Conservation (phyloP, 2,329 filamentous ascomycete species). For the Alternaria ventricosa region DNA sequence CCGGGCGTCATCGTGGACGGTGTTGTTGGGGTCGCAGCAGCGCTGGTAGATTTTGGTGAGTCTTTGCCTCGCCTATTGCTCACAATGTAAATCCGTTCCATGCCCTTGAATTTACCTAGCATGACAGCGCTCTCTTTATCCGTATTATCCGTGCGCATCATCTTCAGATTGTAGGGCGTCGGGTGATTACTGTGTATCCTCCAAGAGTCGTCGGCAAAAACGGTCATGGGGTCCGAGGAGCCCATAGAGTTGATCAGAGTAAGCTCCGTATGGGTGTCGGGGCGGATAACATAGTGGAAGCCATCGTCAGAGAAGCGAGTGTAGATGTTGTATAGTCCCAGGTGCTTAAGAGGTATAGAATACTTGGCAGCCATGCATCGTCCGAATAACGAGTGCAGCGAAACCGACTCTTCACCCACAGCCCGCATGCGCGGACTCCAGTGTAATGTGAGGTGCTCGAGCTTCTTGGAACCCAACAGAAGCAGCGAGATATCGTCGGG, state of each 20-base stretch:
- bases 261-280: slow-evolving; percentile 53
- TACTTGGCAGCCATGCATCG: slow-evolving; percentile 58
- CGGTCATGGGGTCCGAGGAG: slow-evolving; percentile 52
- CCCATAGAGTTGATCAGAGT: slow-evolving; percentile 62
- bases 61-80: slow-evolving; percentile 41
- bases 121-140: slow-evolving; percentile 55
- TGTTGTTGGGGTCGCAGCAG: slow-evolving; percentile 37
- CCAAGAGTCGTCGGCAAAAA: slow-evolving; percentile 66
- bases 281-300: slow-evolving; percentile 55
- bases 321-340: slow-evolving; percentile 66
- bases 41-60: slow-evolving; percentile 34
- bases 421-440: slow-evolving; percentile 68
- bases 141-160: slow-evolving; percentile 57
- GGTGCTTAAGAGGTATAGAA: slow-evolving; percentile 55
- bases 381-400: slow-evolving; percentile 62
- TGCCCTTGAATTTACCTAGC: slow-evolving; percentile 49
- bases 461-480: slow-evolving; percentile 59
- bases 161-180: slow-evolving; percentile 52
- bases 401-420: slow-evolving; percentile 63
- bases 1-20: slow-evolving; percentile 33
- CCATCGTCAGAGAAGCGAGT: slow-evolving; percentile 57
- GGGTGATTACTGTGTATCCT: slow-evolving; percentile 34
- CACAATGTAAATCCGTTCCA: slow-evolving; percentile 63
- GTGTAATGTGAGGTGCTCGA: slow-evolving; percentile 63
- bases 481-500: slow-evolving; percentile 67